These are phyloP conservation scores for Penicillium sp. DNA, from an alignment of 2,329 filamentous ascomycete genomes.

Conservation along the genomic window DNA sequence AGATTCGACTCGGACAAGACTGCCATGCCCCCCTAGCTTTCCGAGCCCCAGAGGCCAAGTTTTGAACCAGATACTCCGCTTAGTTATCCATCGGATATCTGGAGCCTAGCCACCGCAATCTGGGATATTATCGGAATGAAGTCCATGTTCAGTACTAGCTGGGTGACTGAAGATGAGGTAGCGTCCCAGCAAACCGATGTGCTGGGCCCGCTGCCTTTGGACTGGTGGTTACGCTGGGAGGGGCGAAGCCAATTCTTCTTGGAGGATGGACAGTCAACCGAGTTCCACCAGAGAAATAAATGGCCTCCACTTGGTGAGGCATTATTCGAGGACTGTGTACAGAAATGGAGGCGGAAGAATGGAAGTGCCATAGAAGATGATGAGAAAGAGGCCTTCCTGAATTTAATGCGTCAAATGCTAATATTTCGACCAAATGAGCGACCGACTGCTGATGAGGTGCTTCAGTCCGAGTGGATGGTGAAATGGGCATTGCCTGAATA, in stretches of 20 bases:
- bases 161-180: slow-evolving; percentile 16
- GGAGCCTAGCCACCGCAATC: slow-evolving; percentile 24
- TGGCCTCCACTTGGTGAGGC: slow-evolving; percentile 24
- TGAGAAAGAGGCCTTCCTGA: slow-evolving; percentile 25
- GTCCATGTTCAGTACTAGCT: slow-evolving; percentile 8
- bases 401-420: slow-evolving; percentile 35
- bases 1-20: slow-evolving; percentile 14
- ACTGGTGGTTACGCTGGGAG: slow-evolving; percentile 21
- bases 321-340: slow-evolving; percentile 28
- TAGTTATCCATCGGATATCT: slow-evolving; percentile 26
- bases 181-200: slow-evolving; percentile 23
- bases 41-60: slow-evolving; percentile 25
- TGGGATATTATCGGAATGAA: slow-evolving; percentile 30
- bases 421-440: slow-evolving; percentile 29
- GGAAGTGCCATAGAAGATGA: slow-evolving; percentile 18
- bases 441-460: slow-evolving; percentile 28
- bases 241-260: slow-evolving; percentile 14
- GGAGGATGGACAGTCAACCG: slow-evolving; percentile 13
- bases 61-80: slow-evolving; percentile 20
- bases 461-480: slow-evolving; percentile 36
- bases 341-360: slow-evolving; percentile 19
- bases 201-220: slow-evolving; percentile 18
- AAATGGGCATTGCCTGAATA: slow-evolving; percentile 33
- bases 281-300: slow-evolving; percentile 2
- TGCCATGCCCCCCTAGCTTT: slow-evolving; percentile 20